Percentiles rank a stretch among this genome's conserved stretches.
Conservation (phyloP, 208 protist genomes). For the Leishmania braziliensis region DNA sequence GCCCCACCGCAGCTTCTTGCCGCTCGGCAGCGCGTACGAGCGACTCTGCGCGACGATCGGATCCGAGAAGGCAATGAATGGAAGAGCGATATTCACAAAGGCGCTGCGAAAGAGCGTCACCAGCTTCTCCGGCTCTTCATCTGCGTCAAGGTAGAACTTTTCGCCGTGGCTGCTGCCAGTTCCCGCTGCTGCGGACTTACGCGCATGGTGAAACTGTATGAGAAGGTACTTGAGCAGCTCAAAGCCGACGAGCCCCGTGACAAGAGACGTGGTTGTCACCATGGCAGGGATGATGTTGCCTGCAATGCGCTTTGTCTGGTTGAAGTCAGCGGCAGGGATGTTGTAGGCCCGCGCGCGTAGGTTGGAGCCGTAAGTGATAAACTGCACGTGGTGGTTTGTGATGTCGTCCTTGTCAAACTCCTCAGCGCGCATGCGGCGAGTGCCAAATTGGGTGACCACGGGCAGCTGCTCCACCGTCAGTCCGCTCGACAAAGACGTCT, state of each 20-base stretch:
- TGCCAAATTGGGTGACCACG: slow-evolving; percentile 36
- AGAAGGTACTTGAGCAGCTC: slow-evolving; percentile 98
- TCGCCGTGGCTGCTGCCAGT: background rate
- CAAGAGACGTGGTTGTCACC: slow-evolving; percentile 99
- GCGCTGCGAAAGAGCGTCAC: slow-evolving; percentile 91
- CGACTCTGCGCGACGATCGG: slow-evolving; percentile 78
- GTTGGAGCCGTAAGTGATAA: slow-evolving; percentile 93
- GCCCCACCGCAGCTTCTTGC: slow-evolving; percentile 77
- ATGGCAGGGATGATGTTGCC: slow-evolving; percentile 99
- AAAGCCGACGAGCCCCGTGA: slow-evolving; percentile 97
- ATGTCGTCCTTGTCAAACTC: slow-evolving; percentile 96
- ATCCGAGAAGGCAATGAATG: slow-evolving; percentile 96
- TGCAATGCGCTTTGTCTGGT: slow-evolving; percentile 91
- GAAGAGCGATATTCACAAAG: slow-evolving; percentile 98
- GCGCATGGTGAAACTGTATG: slow-evolving; percentile 46
- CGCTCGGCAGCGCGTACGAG: slow-evolving; percentile 59
- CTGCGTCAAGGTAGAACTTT: slow-evolving; percentile 23
- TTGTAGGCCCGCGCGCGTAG: slow-evolving; percentile 92
- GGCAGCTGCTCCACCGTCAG: slow-evolving; percentile 55
- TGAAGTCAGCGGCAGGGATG: slow-evolving; percentile 86
- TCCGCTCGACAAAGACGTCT: slow-evolving; percentile 37
- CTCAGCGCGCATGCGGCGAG: slow-evolving; percentile 56
- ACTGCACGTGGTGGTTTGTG: slow-evolving; percentile 94
- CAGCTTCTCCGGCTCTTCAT: slow-evolving; percentile 48
- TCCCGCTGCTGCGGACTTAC: slow-evolving; percentile 2